Percentiles rank a stretch among this genome's conserved stretches.
These are phyloP conservation scores for Huntiella bhutanensis DNA, from an alignment of 2,329 filamentous ascomycete genomes.

Conservation along the genomic window DNA sequence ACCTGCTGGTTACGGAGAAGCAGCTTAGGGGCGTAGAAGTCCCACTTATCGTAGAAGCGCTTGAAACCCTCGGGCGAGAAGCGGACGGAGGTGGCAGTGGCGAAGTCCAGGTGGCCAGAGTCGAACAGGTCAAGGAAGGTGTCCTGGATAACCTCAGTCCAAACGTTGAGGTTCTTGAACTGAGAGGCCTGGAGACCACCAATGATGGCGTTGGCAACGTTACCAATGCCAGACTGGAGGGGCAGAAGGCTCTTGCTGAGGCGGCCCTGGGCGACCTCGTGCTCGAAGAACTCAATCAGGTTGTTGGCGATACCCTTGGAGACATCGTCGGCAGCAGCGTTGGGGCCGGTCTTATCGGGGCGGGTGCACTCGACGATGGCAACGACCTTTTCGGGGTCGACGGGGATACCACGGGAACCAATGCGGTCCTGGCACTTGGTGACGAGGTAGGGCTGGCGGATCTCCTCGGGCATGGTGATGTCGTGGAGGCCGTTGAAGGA, in stretches of 20 bases:
- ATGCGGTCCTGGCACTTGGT: conserved; percentile 76
- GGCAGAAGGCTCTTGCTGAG: conserved; percentile 61
- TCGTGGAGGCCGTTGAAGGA: conserved; percentile 80
- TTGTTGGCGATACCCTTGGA: conserved; percentile 58
- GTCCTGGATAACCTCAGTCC: conserved; percentile 86
- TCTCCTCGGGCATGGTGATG: conserved; percentile 73
- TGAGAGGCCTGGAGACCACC: conserved; percentile 64
- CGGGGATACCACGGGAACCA: conserved; percentile 61
- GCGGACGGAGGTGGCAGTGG: conserved; percentile 73
- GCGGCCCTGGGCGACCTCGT: conserved; percentile 62
- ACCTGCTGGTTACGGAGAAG: conserved; percentile 76
- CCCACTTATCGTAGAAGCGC: conserved; percentile 77
- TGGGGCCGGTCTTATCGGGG: conserved; percentile 54
- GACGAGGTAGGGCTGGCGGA: conserved; percentile 68
- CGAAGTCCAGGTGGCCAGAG: conserved; percentile 70
- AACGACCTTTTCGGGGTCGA: conserved; percentile 70
- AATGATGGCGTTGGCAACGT: conserved; percentile 83
- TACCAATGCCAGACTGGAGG: conserved; percentile 75
- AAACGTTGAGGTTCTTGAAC: conserved; percentile 76
- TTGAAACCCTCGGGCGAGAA: conserved; percentile 84
- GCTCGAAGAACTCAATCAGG: conserved; percentile 66
- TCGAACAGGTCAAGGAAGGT: conserved; percentile 88
- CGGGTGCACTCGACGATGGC: conserved; percentile 74
- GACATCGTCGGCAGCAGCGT: conserved; percentile 54
- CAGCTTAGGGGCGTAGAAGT: conserved; percentile 60